Base-by-base conservation (phyloP, 371 early-diverging fungal genomes). In the Dichotomocladium elegans region DNA sequence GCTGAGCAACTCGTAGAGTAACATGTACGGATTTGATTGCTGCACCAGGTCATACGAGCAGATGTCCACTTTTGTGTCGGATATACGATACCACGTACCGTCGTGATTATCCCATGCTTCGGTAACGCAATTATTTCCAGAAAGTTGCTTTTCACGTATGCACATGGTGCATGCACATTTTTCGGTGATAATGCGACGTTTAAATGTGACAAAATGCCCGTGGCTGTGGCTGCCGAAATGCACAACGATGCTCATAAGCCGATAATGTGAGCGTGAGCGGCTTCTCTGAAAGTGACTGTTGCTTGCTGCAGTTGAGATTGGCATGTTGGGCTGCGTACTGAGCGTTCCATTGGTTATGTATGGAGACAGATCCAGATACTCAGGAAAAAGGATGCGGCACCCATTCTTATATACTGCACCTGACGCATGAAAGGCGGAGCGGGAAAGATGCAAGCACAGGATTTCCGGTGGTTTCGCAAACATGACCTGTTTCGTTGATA, bases 191-290 rank as follows among this genome's bases (percentile, higher is more conserved):
- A 64, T 51, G 25, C 81, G 79, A 26, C 94, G 80, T 19, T 95
- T 80, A 59, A 87, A 93, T 0, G 95, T 90, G 35, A 95, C 89
- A 66, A 92, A 97, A 61, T 97, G 98, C 1, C 98, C 98, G 7
- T 79, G 89, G 5, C 92, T 86, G 63, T 97, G 97, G 9, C 62
- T 63, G 9, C 74, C 98, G 57, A 83, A 89, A 57, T 97, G 98
- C 9, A 94, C 88, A 29, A 96, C 83, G 0, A 88, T 86, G 6
- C 91, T 82, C 64, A 84, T 86, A 24, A 97, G 71, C n/a, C 78
- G 76, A 63, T 94, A 94, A 7, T 46, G 40, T 14, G n/a, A n/a
- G n/a, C n/a, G n/a, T n/a, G n/a, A n/a, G 27, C 47, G 21, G 37
- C 22, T 8, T 22, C 12, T 31, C 35, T 28, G 43, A 43, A n/a